These are phyloP conservation scores for Blastocystis sp. DNA, from an alignment of 352 stramenopile genomes.

Conservation along the genomic window DNA sequence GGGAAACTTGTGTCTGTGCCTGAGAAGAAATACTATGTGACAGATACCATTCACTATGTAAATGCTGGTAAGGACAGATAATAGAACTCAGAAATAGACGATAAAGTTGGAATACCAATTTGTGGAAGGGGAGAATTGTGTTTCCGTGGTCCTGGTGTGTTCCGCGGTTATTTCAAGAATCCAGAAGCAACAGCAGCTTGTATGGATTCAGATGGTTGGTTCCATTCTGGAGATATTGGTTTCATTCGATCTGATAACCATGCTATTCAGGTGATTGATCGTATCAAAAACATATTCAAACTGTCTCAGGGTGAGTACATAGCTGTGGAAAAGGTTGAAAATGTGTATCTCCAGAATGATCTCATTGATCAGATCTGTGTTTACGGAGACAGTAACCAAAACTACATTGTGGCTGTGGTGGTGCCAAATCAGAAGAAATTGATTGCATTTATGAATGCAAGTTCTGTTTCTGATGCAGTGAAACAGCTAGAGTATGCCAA, in stretches of 20 bases:
- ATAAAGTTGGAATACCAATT: constrained; percentile 39
- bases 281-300: constrained; percentile 88
- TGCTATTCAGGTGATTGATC: constrained; percentile 69
- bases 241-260: constrained; percentile 73
- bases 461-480: neutral
- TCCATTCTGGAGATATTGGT: constrained; percentile 76
- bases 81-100: neutral
- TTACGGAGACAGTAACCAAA: constrained; percentile 74
- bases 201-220: constrained; percentile 74
- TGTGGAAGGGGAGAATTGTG: constrained; percentile 72
- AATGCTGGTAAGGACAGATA: neutral
- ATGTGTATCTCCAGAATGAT: constrained; percentile 67
- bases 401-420: constrained; percentile 71
- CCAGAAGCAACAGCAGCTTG: constrained; percentile 71
- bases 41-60: constrained; percentile 68
- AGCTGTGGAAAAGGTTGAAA: constrained; percentile 89
- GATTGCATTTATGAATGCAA: neutral
- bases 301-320: constrained; percentile 89
- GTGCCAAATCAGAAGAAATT: constrained; percentile 66
- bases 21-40: constrained; percentile 89
- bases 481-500: neutral
- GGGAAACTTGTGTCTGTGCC: constrained; percentile 85
- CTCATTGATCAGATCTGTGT: constrained; percentile 74
- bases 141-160: constrained; percentile 70
- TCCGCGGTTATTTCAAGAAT: constrained; percentile 75